A percentile compares a stretch with the other conserved stretches of the same genome.
Conservation (phyloP, 306 rosid genomes). For the Castanopsis chinensis region DNA sequence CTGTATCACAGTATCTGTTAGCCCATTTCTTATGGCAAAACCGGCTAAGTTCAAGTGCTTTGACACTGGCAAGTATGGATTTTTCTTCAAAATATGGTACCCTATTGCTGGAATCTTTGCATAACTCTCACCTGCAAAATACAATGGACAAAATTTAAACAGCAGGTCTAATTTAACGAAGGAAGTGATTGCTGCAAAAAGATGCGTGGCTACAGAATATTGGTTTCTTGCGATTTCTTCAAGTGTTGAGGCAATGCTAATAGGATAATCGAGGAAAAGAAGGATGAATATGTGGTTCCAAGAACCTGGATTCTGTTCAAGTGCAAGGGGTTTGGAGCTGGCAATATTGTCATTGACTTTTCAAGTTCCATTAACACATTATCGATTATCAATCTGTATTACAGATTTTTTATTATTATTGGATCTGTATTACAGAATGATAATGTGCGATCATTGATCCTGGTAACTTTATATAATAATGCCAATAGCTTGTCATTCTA, state of each 20-base stretch:
- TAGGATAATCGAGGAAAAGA: constrained; percentile 70
- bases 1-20: constrained; percentile 58
- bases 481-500: too few species aligned
- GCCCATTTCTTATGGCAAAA: constrained; percentile 67
- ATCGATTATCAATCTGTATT: too few species aligned
- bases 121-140: constrained; percentile 77
- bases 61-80: constrained; percentile 22
- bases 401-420: too few species aligned
- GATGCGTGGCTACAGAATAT: constrained; percentile 45
- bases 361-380: too few species aligned
- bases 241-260: constrained; percentile 53
- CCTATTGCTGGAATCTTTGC: constrained; percentile 75
- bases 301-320: constrained; percentile 53
- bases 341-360: neutral
- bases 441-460: too few species aligned
- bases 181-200: constrained; percentile 56
- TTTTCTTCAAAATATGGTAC: constrained; percentile 48
- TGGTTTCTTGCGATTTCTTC: constrained; percentile 68
- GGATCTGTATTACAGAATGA: too few species aligned
- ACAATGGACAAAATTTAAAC: constrained; percentile 61
- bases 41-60: constrained; percentile 51
- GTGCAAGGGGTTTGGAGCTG: constrained; percentile 25
- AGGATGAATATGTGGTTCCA: constrained; percentile 75
- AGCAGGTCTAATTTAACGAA: constrained; percentile 47
- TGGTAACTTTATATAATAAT: too few species aligned